Percentiles rank a stretch among this genome's conserved stretches.
These are phyloP conservation scores for Colletotrichum phormii DNA, from an alignment of 2,329 filamentous ascomycete species.

Conservation along the genomic window DNA sequence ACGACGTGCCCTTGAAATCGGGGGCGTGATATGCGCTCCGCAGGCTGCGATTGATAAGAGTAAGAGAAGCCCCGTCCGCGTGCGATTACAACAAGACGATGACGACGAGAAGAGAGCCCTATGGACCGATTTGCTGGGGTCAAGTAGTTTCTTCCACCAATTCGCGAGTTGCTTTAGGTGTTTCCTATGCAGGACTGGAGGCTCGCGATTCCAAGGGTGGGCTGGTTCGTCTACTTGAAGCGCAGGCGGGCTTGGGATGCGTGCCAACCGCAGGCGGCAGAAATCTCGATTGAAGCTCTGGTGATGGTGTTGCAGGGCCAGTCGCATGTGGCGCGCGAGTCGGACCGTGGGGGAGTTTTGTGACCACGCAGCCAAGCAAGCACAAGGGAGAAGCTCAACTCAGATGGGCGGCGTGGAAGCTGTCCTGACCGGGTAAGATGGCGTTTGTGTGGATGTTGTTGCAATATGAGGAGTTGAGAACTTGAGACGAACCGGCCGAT, in stretches of 20 bases:
- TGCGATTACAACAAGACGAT: conserved; percentile 4
- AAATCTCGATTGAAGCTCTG: conserved; percentile 35
- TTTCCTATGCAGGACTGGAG: conserved; percentile 20
- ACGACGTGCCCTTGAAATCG: conserved; percentile 19
- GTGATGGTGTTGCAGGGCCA: conserved; percentile 14
- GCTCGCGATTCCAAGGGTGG: conserved; percentile 22
- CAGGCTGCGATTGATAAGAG: conserved; percentile 25
- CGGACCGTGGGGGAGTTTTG: conserved; percentile 19
- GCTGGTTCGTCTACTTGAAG: conserved; percentile 22
- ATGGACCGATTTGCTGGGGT: conserved; percentile 18
- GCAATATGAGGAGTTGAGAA: conserved; percentile 29
- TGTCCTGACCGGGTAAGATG: neutral
- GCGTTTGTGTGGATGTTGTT: conserved; percentile 29
- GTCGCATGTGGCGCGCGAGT: conserved; percentile 15
- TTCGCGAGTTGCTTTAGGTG: conserved; percentile 17
- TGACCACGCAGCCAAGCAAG: conserved; percentile 1
- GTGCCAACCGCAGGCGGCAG: conserved; percentile 20
- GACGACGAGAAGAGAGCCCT: conserved; percentile 15
- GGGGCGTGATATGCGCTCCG: conserved; percentile 21
- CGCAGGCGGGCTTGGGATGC: conserved; percentile 24
- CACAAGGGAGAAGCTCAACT: neutral
- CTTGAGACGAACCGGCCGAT: conserved; percentile 36
- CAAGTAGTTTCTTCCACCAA: conserved; percentile 35
- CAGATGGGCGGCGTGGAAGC: conserved; percentile 1
- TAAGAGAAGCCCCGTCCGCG: neutral